phyloP scores from a whole-genome alignment of 768 basidiomycete species.

The Lentinula sp. region DNA sequence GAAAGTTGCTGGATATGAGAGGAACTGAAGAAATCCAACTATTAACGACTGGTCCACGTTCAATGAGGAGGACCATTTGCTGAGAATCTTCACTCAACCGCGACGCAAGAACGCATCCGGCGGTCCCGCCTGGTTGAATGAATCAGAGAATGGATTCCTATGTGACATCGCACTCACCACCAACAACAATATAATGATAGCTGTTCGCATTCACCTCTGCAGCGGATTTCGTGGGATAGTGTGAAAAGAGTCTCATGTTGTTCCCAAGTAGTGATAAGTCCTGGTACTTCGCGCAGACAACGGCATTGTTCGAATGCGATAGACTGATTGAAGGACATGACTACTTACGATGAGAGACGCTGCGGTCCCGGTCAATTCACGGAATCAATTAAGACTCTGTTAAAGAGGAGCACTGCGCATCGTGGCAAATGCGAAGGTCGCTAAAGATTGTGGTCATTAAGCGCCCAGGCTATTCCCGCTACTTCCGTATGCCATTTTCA shows the following conservation, averaged over 20 bases:
- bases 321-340: neutral
- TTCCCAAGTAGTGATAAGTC: too few species aligned
- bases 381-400: neutral
- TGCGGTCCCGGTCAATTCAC: neutral
- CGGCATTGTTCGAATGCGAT: neutral
- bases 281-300: neutral
- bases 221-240: neutral
- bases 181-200: constrained; percentile 12
- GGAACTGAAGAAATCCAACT: constrained; percentile 26
- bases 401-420: neutral
- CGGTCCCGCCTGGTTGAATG: constrained; percentile 24
- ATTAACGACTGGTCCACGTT: constrained; percentile 23
- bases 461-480: neutral
- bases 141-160: neutral
- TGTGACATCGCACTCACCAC: neutral
- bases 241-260: neutral
- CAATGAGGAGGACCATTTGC: constrained; percentile 26
- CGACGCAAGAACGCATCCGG: constrained; percentile 31
- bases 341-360: neutral
- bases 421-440: neutral
- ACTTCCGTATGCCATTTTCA: neutral
- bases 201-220: neutral
- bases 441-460: neutral
- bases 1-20: constrained; percentile 22
- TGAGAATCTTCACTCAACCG: constrained; percentile 27